Conservation (phyloP, 176 grass and related monocot genomes). For the Alloteropsis semialata region DNA sequence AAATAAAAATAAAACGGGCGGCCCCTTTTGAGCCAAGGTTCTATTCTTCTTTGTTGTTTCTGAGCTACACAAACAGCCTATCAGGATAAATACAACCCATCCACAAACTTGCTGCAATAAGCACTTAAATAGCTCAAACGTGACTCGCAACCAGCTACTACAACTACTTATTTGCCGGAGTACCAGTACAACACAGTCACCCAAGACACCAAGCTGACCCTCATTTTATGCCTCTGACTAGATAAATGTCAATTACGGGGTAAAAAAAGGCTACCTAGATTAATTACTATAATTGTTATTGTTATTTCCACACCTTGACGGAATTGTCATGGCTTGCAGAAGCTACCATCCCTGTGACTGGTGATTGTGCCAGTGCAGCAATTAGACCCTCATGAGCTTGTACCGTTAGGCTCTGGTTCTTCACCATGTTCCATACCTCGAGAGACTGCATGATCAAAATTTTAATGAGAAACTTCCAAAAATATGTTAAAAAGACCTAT, state of each 20-base stretch:
- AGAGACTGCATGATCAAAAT: constrained; percentile 61
- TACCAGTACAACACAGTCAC: background rate
- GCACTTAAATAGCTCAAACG: constrained; percentile 23
- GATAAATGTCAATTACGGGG: constrained; percentile 29
- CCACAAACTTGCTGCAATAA: constrained; percentile 23
- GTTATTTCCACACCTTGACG: constrained; percentile 98
- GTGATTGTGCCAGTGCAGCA: constrained; percentile 70
- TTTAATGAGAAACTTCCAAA: constrained; percentile 10
- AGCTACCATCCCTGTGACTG: constrained; percentile 76
- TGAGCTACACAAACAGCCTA: constrained; percentile 29
- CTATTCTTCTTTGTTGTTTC: background rate
- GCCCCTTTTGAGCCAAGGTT: constrained; percentile 28
- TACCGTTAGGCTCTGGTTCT: constrained; percentile 81
- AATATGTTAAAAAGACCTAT: background rate
- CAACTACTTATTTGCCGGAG: constrained; percentile 28
- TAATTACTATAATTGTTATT: background rate
- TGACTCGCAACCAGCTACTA: constrained; percentile 1
- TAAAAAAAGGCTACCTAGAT: constrained; percentile 18
- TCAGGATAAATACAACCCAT: constrained; percentile 32
- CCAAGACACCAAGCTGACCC: background rate
- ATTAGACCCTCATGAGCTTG: constrained; percentile 86
- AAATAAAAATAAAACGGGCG: constrained; percentile 16
- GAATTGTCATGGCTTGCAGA: constrained; percentile 93
- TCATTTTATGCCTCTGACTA: constrained; percentile 28
- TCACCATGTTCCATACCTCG: constrained; percentile 87